phyloP scores from a whole-genome alignment of 345 rosid genomes.

The Erysimum cheiranthoides region DNA sequence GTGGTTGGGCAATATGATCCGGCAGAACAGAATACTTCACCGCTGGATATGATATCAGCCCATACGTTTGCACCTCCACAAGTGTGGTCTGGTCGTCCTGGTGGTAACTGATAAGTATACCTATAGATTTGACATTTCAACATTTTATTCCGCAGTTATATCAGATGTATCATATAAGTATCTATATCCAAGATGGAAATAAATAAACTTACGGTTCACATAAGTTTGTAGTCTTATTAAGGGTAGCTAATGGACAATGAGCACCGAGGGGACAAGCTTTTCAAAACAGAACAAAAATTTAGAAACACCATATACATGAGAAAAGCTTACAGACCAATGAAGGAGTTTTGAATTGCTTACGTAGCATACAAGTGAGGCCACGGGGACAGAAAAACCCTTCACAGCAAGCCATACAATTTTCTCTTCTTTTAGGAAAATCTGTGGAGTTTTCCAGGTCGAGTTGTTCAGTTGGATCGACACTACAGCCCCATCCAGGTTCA shows the following conservation, averaged over 20 bases:
- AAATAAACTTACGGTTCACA: constrained; percentile 44
- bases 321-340: constrained; percentile 2
- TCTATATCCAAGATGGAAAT: neutral
- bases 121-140: constrained; percentile 51
- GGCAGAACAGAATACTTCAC: constrained; percentile 77
- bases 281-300: neutral
- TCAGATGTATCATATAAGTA: neutral
- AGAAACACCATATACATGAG: neutral
- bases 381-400: constrained; percentile 93
- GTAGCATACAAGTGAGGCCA: constrained; percentile 96
- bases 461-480: constrained; percentile 49
- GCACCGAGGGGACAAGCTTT: constrained; percentile 50
- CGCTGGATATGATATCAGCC: constrained; percentile 73
- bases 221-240: constrained; percentile 40
- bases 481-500: constrained; percentile 98
- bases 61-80: constrained; percentile 97
- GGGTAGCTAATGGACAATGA: constrained; percentile 43
- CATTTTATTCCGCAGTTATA: constrained; percentile 4
- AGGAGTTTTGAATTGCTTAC: constrained; percentile 54
- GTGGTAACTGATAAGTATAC: constrained; percentile 80
- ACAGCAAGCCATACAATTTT: constrained; percentile 74
- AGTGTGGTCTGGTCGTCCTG: constrained; percentile 71
- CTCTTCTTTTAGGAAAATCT: constrained; percentile 66
- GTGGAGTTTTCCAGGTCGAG: constrained; percentile 62
- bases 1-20: constrained; percentile 73